Evolutionary conservation across 495 filamentous ascomycete genomes (phyloP), one percentile per base, ranked within the genome.

Genomic region (Xylaria sp.): DNA sequence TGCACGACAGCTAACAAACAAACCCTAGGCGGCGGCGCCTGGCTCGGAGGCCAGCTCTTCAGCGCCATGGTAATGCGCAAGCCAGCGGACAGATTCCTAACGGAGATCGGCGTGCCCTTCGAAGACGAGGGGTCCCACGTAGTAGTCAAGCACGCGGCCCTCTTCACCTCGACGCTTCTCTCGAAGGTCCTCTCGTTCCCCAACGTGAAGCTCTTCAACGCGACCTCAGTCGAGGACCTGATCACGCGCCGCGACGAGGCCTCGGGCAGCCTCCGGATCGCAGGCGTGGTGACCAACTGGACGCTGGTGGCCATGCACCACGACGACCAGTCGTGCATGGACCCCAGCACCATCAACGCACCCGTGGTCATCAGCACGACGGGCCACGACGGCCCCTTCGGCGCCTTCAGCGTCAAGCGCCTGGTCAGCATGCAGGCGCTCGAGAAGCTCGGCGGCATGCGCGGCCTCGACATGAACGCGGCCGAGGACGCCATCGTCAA

Each of bases 191-290:
- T 97, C 46, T 73, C 85, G 29, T 93, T 94, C 86, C 92, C 92
- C 68, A 97, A 97, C 82, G 88, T 97, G 80, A 97, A 97, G 88
- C 89, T 97, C 73, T 97, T 97, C 89, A 97, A 97, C 77, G 94
- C 94, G 53, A 97, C 94, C 50, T 84, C 90, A 31, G 94, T 97
- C 48, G 94, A 97, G 82, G 94, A 97, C 80, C 84, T 97, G 74
- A 94, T 97, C 81, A 97, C 94, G 29, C 91, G 93, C 40, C 74
- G 77, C 61, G 78, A 80, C 21, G 75, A 80, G 11, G 73, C 82
- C 11, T n/a, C n/a, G n/a, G 86, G 86, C 41, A 81, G 79, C 5
- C 77, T 94, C 52, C 88, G 90, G 61, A 89, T 97, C 72, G 93
- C 93, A 14, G 94, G 94, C 77, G 94, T 96, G 5, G 94, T 97